Base-by-base conservation (phyloP, 2,329 filamentous ascomycete species). In the Amauroascus verrucosus region DNA sequence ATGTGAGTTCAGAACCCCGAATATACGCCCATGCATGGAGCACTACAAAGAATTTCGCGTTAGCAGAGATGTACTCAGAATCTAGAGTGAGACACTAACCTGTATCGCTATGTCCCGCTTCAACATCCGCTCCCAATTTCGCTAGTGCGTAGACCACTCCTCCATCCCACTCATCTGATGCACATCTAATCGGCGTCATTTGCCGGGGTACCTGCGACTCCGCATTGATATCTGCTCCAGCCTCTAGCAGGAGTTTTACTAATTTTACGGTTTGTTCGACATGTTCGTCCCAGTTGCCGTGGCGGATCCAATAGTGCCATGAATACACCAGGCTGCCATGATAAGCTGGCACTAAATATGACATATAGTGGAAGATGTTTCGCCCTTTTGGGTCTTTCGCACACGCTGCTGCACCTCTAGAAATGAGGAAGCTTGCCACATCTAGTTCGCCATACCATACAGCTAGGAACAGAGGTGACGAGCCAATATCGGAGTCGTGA, bases 261-360 rank as follows among this genome's bases (percentile, higher is more conserved):
- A 63, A 26, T 8, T 54, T 38, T 6, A 43, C 60, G 38, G 58
- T 59, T 8, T 59, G 20, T 1, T 43, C 13, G 32, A 61, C 44
- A 57, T 64, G 62, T 3, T 56, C 46, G 4, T 62, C 54, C 61
- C 61, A 65, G 24, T 43, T 46, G 0, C 63, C 62, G 41, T 65
- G 63, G 6, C 62, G 62, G n/a, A 64, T 58, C 63, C 63, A 64
- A 54, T 62, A 64, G 46, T 65, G 58, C 63, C 63, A 65, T n/a
- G 59, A 51, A 55, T 61, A 58, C 6, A 56, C 54, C 13, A 64
- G 32, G 24, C 58, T 58, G 6, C 63, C 62, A 60, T 64, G 61
- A 48, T 57, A 50, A 24, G 62, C 61, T 16, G 60, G 61, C 1
- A 60, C 51, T 47, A 59, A 59, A 30, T 58, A 57, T 1, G 59